Conservation (phyloP, 768 basidiomycete genomes). For the Tylopilus balloui region DNA sequence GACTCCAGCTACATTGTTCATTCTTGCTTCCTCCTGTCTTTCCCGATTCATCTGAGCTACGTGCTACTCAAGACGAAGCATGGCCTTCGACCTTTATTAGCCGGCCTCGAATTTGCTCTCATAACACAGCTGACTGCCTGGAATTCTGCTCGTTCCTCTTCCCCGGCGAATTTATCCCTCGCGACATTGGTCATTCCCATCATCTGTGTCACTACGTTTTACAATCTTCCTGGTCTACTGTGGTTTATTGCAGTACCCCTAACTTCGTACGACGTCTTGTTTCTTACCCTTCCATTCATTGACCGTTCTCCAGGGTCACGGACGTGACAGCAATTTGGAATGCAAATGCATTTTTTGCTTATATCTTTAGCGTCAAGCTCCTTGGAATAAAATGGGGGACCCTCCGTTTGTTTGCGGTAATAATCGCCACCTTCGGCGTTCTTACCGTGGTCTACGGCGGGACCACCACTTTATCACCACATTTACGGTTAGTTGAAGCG, state of each 20-base stretch:
- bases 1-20: constrained; percentile 77
- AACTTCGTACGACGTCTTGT: constrained; percentile 52
- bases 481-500: constrained; percentile 12
- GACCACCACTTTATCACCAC: constrained; percentile 29
- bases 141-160: constrained; percentile 4
- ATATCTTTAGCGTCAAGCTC: constrained; percentile 75
- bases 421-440: constrained; percentile 78
- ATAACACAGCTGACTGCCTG: constrained; percentile 25
- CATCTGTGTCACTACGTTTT: constrained; percentile 35
- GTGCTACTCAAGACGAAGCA: constrained; percentile 49
- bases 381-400: constrained; percentile 60
- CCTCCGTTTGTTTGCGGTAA: constrained; percentile 64
- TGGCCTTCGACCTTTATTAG: constrained; percentile 45
- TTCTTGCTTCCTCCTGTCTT: constrained; percentile 69
- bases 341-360: constrained; percentile 88
- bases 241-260: constrained; percentile 74
- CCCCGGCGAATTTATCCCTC: constrained; percentile 22
- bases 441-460: constrained; percentile 81
- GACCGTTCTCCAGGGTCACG: constrained; percentile 49
- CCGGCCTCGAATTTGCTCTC: constrained; percentile 49
- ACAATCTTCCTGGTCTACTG: constrained; percentile 60
- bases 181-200: constrained; percentile 34
- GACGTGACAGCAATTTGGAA: constrained; percentile 90
- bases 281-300: constrained; percentile 1
- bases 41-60: constrained; percentile 76